Base-by-base conservation (phyloP, 129 eudicot genomes). In the Kitagawia praeruptora region DNA sequence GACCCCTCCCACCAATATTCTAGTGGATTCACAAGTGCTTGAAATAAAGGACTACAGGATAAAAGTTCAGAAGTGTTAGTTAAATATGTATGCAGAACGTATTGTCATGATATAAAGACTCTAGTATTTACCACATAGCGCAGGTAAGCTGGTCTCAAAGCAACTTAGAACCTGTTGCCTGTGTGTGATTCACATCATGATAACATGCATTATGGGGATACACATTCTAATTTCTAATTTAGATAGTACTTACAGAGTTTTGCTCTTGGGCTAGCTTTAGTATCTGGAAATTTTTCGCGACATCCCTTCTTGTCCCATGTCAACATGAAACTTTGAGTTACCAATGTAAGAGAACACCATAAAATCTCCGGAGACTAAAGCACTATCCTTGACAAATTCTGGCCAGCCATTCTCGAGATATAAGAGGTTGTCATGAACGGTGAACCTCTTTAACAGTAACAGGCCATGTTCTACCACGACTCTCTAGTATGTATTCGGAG, bases 261-360 rank as follows among this genome's bases (percentile, higher is more conserved):
- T n/a, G 11, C 9, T 58, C 13, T n/a, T 9, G 27, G 14, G 34
- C 4, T 5, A 69, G 74, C 74, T 31, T 31, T 15, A 69, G 42
- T 1, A 34, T 37, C 23, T 28, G 23, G 42, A 15, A 31, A 0
- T 37, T 13, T 69, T 37, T 34, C 34, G 21, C 74, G 40, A 16
- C 74, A 69, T 11, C 74, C 40, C 8, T 69, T 37, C 23, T 14
- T 31, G 23, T 37, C 74, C 40, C 42, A 69, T 69, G 23, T 44
- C n/a, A 5, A 69, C 74, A 34, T 37, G 21, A 7, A 69, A 69
- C 42, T 28, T 31, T 1, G 39, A 69, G 42, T 34, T 37, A 13
- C 74, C 3, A 14, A 69, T 16, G n/a, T 69, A 69, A 69, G 74
- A 69, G 74, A 69, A 69, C 15, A 69, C 74, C 21, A 69, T 44